phyloP scores from a whole-genome alignment of 1,284 basidiomycete genomes.

The Takashimella koratensis region DNA sequence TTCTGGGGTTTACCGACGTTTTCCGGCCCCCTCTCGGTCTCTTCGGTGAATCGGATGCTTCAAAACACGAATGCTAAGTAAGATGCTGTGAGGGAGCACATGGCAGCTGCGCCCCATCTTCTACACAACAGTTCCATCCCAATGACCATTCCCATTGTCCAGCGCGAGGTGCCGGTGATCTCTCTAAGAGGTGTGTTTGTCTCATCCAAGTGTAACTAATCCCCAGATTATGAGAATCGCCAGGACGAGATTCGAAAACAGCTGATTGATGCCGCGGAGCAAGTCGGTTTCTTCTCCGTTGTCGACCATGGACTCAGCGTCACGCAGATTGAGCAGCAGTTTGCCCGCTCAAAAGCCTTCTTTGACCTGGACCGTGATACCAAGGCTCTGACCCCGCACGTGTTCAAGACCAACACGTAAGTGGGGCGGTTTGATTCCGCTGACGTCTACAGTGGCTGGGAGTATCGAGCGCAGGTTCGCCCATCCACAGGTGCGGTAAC shows the following conservation, averaged over 20 bases:
- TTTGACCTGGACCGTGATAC: slow-evolving; percentile 10
- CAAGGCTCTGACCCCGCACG: slow-evolving; percentile 14
- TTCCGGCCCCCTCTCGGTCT: no score
- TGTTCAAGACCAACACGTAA: slow-evolving; percentile 13
- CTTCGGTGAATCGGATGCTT: no score
- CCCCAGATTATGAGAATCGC: slow-evolving; percentile 26
- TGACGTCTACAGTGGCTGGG: slow-evolving; percentile 9
- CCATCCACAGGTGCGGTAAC: slow-evolving; percentile 6
- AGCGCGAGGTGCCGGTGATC: not conserved
- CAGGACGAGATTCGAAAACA: slow-evolving; percentile 25
- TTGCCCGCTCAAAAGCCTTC: slow-evolving; percentile 9
- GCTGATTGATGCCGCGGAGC: slow-evolving; percentile 28
- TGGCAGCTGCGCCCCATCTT: no score
- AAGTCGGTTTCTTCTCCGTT: slow-evolving; percentile 30
- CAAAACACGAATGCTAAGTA: no score
- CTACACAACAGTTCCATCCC: no score
- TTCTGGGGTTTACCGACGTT: no score
- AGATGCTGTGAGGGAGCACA: no score
- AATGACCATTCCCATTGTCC: not conserved
- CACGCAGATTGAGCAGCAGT: slow-evolving; percentile 10
- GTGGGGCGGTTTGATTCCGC: not conserved
- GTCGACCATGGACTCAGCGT: slow-evolving; percentile 13
- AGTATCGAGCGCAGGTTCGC: slow-evolving; percentile 16
- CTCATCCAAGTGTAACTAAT: not conserved
- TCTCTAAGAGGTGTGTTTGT: slow-evolving; percentile 1